A percentile compares a stretch with the other conserved stretches of the same genome.
Evolutionary conservation across 768 basidiomycete species (phyloP).

Genomic region (Collybia sp.): DNA sequence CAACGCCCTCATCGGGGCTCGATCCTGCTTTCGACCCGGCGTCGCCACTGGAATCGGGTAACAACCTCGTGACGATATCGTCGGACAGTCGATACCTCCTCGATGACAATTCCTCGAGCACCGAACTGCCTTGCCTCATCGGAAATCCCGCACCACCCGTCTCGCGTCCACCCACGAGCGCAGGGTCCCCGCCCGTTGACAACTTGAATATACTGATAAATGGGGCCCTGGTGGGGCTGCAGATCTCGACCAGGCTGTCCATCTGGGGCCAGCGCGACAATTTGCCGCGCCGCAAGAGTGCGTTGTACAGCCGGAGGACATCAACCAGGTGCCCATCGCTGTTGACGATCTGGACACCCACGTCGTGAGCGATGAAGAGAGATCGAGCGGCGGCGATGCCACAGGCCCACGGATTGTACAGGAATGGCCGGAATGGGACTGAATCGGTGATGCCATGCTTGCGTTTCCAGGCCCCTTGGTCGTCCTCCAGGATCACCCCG

Average conservation of each 20-base stretch:
- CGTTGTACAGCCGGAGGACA: neutral
- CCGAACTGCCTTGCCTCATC: neutral
- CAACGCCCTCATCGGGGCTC: neutral
- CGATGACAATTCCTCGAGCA: slow-evolving; percentile 2
- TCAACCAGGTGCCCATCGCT: neutral
- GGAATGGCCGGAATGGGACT: neutral
- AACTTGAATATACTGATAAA: neutral
- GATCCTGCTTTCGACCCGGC: neutral
- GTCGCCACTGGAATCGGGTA: slow-evolving; percentile 1
- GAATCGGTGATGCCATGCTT: neutral
- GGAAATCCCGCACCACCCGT: slow-evolving; percentile 4
- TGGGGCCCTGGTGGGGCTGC: neutral
- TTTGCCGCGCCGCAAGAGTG: neutral
- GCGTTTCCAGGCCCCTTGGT: neutral
- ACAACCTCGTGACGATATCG: slow-evolving; percentile 1
- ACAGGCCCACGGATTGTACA: neutral
- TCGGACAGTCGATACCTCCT: slow-evolving; percentile 1
- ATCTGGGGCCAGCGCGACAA: neutral
- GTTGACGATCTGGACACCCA: neutral
- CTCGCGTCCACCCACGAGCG: neutral
- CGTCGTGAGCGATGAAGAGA: neutral
- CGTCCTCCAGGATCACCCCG: neutral
- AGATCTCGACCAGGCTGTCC: neutral
- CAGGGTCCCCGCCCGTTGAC: slow-evolving; percentile 1
- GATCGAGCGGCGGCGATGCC: neutral